Base-by-base conservation (phyloP, 108 stramenopile species). In the Cylindrotheca fusiformis region DNA sequence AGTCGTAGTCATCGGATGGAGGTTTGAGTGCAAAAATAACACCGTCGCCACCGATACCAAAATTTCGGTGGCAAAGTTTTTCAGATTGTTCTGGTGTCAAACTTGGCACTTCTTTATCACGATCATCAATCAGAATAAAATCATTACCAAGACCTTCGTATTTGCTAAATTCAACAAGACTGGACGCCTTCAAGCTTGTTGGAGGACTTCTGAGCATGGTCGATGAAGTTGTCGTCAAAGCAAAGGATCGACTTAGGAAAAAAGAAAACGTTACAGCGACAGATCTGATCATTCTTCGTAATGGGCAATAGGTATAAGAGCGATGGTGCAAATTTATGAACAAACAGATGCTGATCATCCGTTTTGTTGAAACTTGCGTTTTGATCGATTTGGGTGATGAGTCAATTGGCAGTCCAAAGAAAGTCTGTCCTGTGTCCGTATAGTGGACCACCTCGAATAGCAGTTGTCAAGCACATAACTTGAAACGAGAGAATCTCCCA, bases 101-200 rank as follows among this genome's bases (percentile, higher is more conserved):
- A 51, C 86, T 72, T 2, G 95, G 96, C 26, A 76, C 75, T 12
- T 55, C 56, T 27, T 66, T 67, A 57, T 95, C 89, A 21, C 96
- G 91, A 77, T 96, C 88, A 71, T 99, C 96, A 63, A 99, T 83
- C 68, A 97, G 71, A 49, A 99, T 87, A 65, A 99, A 99, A 75
- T 99, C 98, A 78, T 99, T 99, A 24, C 98, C 98, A n/a, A 99
- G 83, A 21, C 98, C 98, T 67, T 99, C 95, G 78, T 99, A 99
- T 64, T 99, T 99, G 73, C 90, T 79, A 68, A 98, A 96, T 21
- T 85, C 72, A 25, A 93, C 59, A 23, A 55, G 28, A 3, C 27
- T 20, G 3, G 59, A 22, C 8, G 59, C 50, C 50, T 51, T 51
- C n/a, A 21, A 6, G 44, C 44, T 10, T n/a, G 21, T 51, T n/a